Conservation (phyloP, 192 early-diverging fungal genomes). For the Rhizophagus clarus region DNA sequence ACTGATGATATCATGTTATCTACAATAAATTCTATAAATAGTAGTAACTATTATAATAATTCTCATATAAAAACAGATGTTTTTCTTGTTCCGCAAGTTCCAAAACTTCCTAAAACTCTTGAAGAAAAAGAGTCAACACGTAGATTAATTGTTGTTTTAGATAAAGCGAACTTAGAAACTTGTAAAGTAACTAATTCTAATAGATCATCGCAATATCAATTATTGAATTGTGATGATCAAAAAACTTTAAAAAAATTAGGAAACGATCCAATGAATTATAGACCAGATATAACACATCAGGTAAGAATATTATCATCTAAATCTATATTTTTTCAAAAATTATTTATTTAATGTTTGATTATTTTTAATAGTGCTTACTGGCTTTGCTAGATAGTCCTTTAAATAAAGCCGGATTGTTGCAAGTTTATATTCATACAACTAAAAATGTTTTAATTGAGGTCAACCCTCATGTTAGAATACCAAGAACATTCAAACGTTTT, state of each 20-base stretch:
- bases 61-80: constrained; percentile 37
- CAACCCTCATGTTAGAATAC: constrained; percentile 96
- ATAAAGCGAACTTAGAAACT: constrained; percentile 87
- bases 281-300: constrained; percentile 98
- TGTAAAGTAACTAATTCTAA: constrained; percentile 82
- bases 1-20: neutral
- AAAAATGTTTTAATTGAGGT: constrained; percentile 97
- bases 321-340: neutral
- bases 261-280: constrained; percentile 67
- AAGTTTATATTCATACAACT: constrained; percentile 95
- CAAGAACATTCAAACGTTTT: constrained; percentile 99
- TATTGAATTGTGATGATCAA: constrained; percentile 98
- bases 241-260: constrained; percentile 85
- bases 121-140: constrained; percentile 74
- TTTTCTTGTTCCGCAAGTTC: constrained; percentile 64
- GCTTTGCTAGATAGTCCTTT: constrained; percentile 96
- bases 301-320: constrained; percentile 47
- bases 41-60: neutral
- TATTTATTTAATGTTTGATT: neutral
- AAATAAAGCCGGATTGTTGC: constrained; percentile 98
- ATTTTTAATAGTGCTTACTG: constrained; percentile 73
- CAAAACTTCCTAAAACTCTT: constrained; percentile 77
- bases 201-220: constrained; percentile 75
- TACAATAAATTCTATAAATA: neutral
- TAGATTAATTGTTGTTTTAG: constrained; percentile 92